Base-by-base conservation (phyloP, 805 yeast species). In the Saccharomycopsis guyanensis region DNA sequence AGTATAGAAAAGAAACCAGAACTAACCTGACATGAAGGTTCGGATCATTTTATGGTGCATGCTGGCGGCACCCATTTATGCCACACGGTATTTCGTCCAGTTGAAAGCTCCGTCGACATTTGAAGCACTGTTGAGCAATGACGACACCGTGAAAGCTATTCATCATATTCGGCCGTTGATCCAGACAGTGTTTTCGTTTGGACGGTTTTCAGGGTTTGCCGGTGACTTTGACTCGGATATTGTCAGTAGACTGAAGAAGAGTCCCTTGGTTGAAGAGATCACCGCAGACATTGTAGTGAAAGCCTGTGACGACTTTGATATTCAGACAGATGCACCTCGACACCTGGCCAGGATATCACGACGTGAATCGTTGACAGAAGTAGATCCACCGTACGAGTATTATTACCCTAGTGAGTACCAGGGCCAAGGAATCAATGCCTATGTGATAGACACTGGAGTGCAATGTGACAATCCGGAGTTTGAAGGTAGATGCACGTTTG, bases 361-460 rank as follows among this genome's bases (percentile, higher is more conserved):
- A 57, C 16, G 42, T 37, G 4, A 42, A n/a, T 10, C 12, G 31
- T 25, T 35, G 15, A 24, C 36, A 4, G 36, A 40, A 47, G 45
- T 55, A 8, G 58, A 58, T 7, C 62, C 25, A 1, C 25, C 57
- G 25, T 64, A 66, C 18, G 59, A 69, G 13, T 84, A 75, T 57
- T 64, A 66, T 49, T 83, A 72, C 55, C 74, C 76, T 40, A 58
- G 58, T 0, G 60, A 63, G 0, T 60, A 60, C 22, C 60, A 62
- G 38, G 95, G 95, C 0, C 65, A 66, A 43, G 19, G 72, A 36
- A 84, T 86, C 2, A 73, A 74, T 46, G 91, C 81, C 0, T 88
- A 88, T 59, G 76, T 89, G 38, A 70, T 87, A 45, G 97, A 88
- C 62, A 83, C 95, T 2, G 97, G 97, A 12, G 78, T 84, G n/a